Evolutionary conservation across 495 filamentous ascomycete species (phyloP).

Genomic region (Usnea hakonensis): DNA sequence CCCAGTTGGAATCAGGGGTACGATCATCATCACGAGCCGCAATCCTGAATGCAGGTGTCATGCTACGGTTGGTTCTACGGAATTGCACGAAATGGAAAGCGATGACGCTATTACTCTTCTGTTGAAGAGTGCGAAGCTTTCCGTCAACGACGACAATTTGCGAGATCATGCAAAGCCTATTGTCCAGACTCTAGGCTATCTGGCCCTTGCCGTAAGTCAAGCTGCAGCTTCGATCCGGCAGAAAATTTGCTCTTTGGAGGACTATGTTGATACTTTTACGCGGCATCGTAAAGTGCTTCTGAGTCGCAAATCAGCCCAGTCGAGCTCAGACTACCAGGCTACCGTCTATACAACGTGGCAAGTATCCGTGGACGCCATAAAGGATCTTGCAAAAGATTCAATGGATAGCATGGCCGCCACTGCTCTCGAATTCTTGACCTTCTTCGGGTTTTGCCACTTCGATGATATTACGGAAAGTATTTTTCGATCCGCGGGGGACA

Average conservation of each 20-base stretch:
- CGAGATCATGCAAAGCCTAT: slow-evolving; percentile 22
- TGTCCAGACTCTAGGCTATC: slow-evolving; percentile 29
- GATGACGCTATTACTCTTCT: slow-evolving; percentile 32
- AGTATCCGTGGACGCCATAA: slow-evolving; percentile 20
- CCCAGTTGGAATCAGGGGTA: slow-evolving; percentile 30
- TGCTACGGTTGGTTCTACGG: slow-evolving; percentile 28
- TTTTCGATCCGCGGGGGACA: slow-evolving; percentile 8
- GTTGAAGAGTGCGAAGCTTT: slow-evolving; percentile 18
- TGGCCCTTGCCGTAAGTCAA: slow-evolving; percentile 35
- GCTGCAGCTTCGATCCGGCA: slow-evolving; percentile 31
- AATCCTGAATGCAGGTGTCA: slow-evolving; percentile 29
- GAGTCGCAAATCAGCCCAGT: not conserved
- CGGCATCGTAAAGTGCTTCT: slow-evolving; percentile 21
- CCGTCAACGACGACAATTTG: slow-evolving; percentile 3
- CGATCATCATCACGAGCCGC: slow-evolving; percentile 37
- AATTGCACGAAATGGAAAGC: slow-evolving; percentile 27
- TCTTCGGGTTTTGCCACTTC: slow-evolving; percentile 36
- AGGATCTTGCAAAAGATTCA: slow-evolving; percentile 15
- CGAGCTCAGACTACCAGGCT: slow-evolving; percentile 15
- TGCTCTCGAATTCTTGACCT: slow-evolving; percentile 26
- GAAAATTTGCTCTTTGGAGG: slow-evolving; percentile 26
- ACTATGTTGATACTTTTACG: slow-evolving; percentile 27
- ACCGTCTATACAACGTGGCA: slow-evolving; percentile 33
- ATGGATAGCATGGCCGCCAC: slow-evolving; percentile 13
- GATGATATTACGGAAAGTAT: slow-evolving; percentile 23